Base-by-base conservation (phyloP, 1,284 basidiomycete genomes). In the Ganoderma meredithae region DNA sequence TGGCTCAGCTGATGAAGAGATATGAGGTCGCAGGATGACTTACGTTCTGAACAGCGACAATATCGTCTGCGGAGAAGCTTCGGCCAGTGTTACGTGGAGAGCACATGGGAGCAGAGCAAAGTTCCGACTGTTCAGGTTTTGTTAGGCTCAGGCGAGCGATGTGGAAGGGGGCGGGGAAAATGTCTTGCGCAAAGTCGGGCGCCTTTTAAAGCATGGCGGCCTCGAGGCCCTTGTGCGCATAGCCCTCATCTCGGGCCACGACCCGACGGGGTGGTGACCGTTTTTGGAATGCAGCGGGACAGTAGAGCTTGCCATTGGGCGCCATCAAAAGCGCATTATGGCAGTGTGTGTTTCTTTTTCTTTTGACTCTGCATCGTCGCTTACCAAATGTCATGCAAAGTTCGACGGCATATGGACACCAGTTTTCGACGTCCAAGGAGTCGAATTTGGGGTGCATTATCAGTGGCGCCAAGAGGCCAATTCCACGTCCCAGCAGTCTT, bases 131-230 rank as follows among this genome's bases (percentile, higher is more conserved):
- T 10, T 12, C 5, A 25, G 47, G 12, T 12, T 52, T 12, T 25
- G 47, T 25, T 3, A 25, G 47, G 47, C 22, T 25, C 47, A 3
- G 22, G 47, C 4, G n/a, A 52, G 47, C 22, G 47, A 25, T 25
- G 22, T 12, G 22, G 47, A 12, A 25, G 47, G 22, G 47, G 47
- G 47, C 9, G 44, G 9, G 19, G 19, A 19, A 12, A 13, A 25
- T 52, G 47, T 52, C 47, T 27, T 25, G 22, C 8, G 47, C 12
- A 10, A 52, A 25, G 25, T 52, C 12, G 47, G 47, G 22, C 22
- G 47, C 47, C 47, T 52, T 49, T 52, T 52, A 52, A 52, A 52
- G 47, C 47, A 25, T 25, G 47, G 44, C 44, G n/a, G n/a, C n/a
- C 44, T 47, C 44, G 47, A 52, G 22, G 22, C 47, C 47, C 3